These are phyloP conservation scores for Danielozyma ontarioensis DNA, from an alignment of 805 yeast genomes.

Conservation along the genomic window DNA sequence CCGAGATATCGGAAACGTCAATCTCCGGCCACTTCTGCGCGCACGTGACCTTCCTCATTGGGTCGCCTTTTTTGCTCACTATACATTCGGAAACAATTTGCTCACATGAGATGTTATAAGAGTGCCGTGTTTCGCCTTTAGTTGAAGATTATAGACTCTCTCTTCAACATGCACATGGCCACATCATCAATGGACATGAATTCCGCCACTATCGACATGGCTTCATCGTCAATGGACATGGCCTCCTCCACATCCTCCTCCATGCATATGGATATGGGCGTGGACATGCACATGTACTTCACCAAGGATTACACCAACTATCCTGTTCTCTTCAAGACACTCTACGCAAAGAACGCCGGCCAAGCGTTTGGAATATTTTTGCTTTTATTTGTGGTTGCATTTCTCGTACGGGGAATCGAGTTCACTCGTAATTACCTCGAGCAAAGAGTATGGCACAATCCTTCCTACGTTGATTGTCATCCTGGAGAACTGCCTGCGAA, in stretches of 20 bases:
- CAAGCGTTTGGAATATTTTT: slow-evolving; percentile 73
- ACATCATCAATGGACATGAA: no score
- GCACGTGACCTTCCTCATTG: no score
- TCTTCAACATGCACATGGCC: no score
- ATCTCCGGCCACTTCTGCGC: no score
- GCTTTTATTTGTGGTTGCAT: slow-evolving; percentile 52
- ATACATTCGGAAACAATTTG: no score
- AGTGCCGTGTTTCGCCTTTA: no score
- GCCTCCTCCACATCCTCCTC: slow-evolving; percentile 2
- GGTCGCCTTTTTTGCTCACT: no score
- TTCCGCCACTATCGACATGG: slow-evolving; percentile 1
- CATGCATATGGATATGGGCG: slow-evolving; percentile 13
- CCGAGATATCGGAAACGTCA: no score
- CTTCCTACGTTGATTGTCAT: slow-evolving; percentile 16
- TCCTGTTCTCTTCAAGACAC: slow-evolving; percentile 57
- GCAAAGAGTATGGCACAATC: slow-evolving; percentile 56
- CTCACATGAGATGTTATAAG: no score
- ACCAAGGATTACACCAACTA: slow-evolving; percentile 45
- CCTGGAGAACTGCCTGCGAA: slow-evolving; percentile 1
- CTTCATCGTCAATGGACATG: slow-evolving; percentile 4
- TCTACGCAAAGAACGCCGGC: slow-evolving; percentile 50
- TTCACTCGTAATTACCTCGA: slow-evolving; percentile 62
- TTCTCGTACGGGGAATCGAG: slow-evolving; percentile 54
- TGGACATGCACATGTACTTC: slow-evolving; percentile 53
- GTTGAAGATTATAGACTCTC: no score